Base-by-base conservation (phyloP, 176 grass and related monocot species). In the Dendrocalamus sinicus region DNA sequence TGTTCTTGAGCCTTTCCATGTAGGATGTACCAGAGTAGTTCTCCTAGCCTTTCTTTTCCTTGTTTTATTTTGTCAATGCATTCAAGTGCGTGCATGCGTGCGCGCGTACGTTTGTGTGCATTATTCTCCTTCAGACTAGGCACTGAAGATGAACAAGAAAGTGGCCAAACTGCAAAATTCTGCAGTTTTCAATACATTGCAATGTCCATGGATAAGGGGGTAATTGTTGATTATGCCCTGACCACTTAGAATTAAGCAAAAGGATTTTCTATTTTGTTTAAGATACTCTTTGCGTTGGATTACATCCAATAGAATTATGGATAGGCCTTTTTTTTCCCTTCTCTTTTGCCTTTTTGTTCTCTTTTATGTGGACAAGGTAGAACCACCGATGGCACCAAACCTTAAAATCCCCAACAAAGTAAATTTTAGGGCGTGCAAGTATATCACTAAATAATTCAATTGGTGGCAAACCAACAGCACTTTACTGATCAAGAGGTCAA, bases 381-480 rank as follows among this genome's bases (percentile, higher is more conserved):
- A 87, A 67, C 47, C 84, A 90, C 55, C 72, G 48, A 58, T 52
- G 73, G 60, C 43, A 28, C 19, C 28, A 10, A 90, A 90, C 75
- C 89, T 91, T 87, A 87, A 91, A 30, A 23, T 75, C 69, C 7
- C 22, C 85, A 91, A 87, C 84, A 84, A 87, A 84, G 60, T 74
- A 75, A 53, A 69, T 55, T 71, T 75, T 52, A 30, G 51, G 30
- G 41, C 66, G 75, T 87, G 75, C 67, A 79, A 87, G 76, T 16
- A 57, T 53, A 26, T 41, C 12, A 37, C 67, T 74, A 67, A 78
- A 65, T 32, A 45, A 22, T 14, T 9, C 32, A 39, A 13, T 6
- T n/a, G 51, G 85, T 91, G 89, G 84, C 85, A 51, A 84, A 91
- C 85, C 51, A 59, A 67, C 61, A 79, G 75, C 89, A 87, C 84